Conservation (phyloP, 164 flowering plant genomes). For the Saururus chinensis region DNA sequence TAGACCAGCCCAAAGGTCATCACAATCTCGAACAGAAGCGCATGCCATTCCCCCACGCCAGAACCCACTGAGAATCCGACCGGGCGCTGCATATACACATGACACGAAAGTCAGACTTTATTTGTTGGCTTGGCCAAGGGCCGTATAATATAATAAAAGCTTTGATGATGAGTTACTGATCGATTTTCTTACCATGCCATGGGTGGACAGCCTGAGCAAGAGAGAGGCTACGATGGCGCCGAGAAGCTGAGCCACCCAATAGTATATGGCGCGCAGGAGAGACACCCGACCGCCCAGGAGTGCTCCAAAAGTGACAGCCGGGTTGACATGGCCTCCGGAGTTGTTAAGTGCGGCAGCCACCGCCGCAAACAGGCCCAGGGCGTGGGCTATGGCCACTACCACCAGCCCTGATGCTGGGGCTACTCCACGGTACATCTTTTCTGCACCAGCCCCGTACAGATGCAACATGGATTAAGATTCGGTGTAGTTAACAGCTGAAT, state of each 20-base stretch:
- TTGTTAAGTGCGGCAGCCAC: slow-evolving; percentile 42
- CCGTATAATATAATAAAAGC: too few species aligned
- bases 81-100: slow-evolving; percentile 9
- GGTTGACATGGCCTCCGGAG: slow-evolving; percentile 77
- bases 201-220: slow-evolving; percentile 41
- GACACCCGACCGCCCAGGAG: slow-evolving; percentile 64
- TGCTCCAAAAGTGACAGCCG: slow-evolving; percentile 69
- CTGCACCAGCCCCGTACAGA: too few species aligned
- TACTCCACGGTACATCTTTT: slow-evolving; percentile 6
- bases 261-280: slow-evolving; percentile 43
- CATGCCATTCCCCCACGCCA: slow-evolving; percentile 50
- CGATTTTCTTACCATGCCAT: slow-evolving; percentile 66
- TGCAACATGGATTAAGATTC: too few species aligned
- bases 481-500: too few species aligned
- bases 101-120: too few species aligned
- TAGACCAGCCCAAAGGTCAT: slow-evolving; percentile 81
- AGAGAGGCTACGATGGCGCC: slow-evolving; percentile 55
- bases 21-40: slow-evolving; percentile 65
- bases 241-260: slow-evolving; percentile 70
- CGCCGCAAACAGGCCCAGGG: slow-evolving; percentile 45
- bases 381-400: slow-evolving; percentile 42
- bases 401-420: slow-evolving; percentile 12
- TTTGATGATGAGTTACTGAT: too few species aligned
- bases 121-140: too few species aligned
- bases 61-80: slow-evolving; percentile 34